Conservation (phyloP, 768 basidiomycete genomes). For the Lactifluus pinguis region DNA sequence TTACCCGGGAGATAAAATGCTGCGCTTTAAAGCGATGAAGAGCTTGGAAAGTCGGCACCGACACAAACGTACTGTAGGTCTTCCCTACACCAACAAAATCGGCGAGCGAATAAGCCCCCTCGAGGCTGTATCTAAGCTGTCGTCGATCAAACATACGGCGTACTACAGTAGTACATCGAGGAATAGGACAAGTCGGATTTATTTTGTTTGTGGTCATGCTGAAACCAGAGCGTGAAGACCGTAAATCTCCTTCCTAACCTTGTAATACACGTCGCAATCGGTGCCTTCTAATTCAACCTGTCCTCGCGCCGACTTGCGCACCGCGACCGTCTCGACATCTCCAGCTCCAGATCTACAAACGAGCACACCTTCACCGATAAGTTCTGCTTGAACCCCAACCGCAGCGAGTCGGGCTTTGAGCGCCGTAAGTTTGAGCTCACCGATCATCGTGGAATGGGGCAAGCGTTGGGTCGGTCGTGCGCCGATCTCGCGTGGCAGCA, state of each 20-base stretch:
- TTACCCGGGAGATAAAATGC: too few relatives aligned
- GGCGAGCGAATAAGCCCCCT: neutral
- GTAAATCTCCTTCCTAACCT: constrained; percentile 84
- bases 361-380: constrained; percentile 95
- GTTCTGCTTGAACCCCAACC: constrained; percentile 79
- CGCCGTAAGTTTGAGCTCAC: constrained; percentile 86
- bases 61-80: neutral
- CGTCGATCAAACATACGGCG: neutral
- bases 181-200: neutral
- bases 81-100: neutral
- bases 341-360: constrained; percentile 64
- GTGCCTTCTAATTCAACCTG: constrained; percentile 85
- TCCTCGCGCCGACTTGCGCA: constrained; percentile 78
- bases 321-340: constrained; percentile 71
- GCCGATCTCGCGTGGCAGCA: constrained; percentile 42
- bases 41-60: neutral
- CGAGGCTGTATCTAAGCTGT: neutral
- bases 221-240: constrained; percentile 83
- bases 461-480: constrained; percentile 58
- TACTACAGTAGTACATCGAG: too few relatives aligned
- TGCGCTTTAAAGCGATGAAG: neutral
- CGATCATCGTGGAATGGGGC: constrained; percentile 92
- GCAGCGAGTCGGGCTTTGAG: constrained; percentile 73
- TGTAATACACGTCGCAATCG: constrained; percentile 82
- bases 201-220: constrained; percentile 27